Percentiles rank a stretch among this genome's conserved stretches.
Conservation (phyloP, 2,329 filamentous ascomycete species). For the Rhytidhysteron rufulum region DNA sequence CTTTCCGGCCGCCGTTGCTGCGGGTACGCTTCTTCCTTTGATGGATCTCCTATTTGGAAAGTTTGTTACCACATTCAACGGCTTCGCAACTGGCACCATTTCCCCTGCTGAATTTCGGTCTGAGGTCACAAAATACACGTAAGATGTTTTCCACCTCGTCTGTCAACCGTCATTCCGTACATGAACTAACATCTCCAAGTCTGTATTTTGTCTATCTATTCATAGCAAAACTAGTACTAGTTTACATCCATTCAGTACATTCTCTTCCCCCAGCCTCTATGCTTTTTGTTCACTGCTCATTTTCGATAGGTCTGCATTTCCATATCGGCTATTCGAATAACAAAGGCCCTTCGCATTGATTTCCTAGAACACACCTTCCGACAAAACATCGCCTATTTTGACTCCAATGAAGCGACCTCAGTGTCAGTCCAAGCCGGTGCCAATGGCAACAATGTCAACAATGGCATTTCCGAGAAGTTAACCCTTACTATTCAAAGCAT, state of each 20-base stretch:
- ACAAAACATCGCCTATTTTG: slow-evolving; percentile 65
- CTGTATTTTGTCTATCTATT: slow-evolving; percentile 71
- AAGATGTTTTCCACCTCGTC: not conserved
- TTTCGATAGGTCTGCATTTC: slow-evolving; percentile 36
- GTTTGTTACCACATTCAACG: slow-evolving; percentile 46
- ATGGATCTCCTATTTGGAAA: slow-evolving; percentile 53
- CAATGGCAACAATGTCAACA: slow-evolving; percentile 39
- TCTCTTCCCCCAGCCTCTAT: not conserved
- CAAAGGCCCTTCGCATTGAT: slow-evolving; percentile 51
- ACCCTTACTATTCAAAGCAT: slow-evolving; percentile 43
- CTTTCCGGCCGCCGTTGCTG: slow-evolving; percentile 38
- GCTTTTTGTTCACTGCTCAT: not conserved
- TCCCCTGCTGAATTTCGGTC: slow-evolving; percentile 33
- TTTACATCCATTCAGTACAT: slow-evolving; percentile 57
- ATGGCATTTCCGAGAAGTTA: slow-evolving; percentile 38
- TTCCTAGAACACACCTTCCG: slow-evolving; percentile 63
- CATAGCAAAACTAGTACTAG: slow-evolving; percentile 60
- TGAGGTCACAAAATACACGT: slow-evolving; percentile 36
- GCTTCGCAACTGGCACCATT: slow-evolving; percentile 34
- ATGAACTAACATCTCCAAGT: slow-evolving; percentile 34
- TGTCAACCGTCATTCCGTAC: slow-evolving; percentile 12
- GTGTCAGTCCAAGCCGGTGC: slow-evolving; percentile 61
- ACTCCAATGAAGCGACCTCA: slow-evolving; percentile 55
- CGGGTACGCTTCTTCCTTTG: slow-evolving; percentile 45
- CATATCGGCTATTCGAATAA: slow-evolving; percentile 50